Percentiles rank a stretch among this genome's conserved stretches.
phyloP scores from a whole-genome alignment of 139 green algal genomes.

The Pleodorina starrii region DNA sequence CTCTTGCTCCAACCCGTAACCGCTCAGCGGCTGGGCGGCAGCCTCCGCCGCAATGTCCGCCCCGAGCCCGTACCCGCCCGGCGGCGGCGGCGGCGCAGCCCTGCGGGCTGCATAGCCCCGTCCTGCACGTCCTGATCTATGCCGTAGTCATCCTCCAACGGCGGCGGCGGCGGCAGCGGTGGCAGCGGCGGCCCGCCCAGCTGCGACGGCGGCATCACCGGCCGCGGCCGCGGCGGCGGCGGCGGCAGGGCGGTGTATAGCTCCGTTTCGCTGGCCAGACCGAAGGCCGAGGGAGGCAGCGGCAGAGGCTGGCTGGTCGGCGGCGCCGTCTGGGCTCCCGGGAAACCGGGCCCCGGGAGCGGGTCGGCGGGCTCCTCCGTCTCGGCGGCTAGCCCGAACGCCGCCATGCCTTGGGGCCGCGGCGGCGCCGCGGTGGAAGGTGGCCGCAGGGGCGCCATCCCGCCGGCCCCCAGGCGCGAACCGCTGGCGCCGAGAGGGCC shows the following conservation, averaged over 20 bases:
- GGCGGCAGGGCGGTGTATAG: not conserved
- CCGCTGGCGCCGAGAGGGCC: not conserved
- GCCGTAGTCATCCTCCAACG: not conserved
- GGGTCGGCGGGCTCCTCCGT: not conserved
- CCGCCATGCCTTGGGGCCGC: not conserved
- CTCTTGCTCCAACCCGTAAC: not conserved
- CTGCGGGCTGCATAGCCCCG: not conserved
- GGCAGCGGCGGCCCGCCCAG: no score
- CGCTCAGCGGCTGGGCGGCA: not conserved
- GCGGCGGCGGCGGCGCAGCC: not conserved
- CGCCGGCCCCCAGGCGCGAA: not conserved
- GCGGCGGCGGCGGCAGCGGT: not conserved
- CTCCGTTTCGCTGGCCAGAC: not conserved
- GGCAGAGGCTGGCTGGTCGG: not conserved
- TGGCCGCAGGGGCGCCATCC: not conserved
- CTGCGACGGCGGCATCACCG: not conserved
- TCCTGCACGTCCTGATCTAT: not conserved
- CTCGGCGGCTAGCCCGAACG: conserved; percentile 3
- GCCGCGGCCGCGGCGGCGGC: not conserved
- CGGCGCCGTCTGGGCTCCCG: not conserved
- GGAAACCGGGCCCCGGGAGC: not conserved
- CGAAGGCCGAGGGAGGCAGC: not conserved
- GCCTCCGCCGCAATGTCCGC: not conserved
- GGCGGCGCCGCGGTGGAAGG: not conserved
- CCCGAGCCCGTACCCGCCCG: not conserved